Base-by-base conservation (phyloP, 352 stramenopile genomes). In the Elongisporangium senticosum region DNA sequence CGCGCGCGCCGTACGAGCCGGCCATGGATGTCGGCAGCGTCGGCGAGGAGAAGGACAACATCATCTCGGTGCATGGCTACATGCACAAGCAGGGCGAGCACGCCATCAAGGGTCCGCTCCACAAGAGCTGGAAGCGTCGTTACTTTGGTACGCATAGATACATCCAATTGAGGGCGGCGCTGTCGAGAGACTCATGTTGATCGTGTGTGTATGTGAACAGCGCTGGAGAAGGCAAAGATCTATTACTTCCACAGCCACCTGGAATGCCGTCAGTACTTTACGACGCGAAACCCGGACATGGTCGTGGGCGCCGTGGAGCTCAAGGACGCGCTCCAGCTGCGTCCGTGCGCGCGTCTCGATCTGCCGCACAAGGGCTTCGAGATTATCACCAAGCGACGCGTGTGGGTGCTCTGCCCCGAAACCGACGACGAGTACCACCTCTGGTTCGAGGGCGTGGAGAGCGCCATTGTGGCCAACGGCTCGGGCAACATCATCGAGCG, bases 331-430 rank as follows among this genome's bases (percentile, higher is more conserved):
- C 67, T 89, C 3, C 73, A 89, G 65, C 67, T 89, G n/a, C 73
- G 74, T 15, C 79, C 73, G 13, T 85, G 77, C 40, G 77, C 71
- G 49, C 79, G 79, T 19, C 56, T 89, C 0, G 79, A 89, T 63
- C 58, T 89, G 53, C 79, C 79, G 11, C 67, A 77, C 62, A 78
- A 79, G 54, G 86, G 86, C 4, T 89, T 93, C 51, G 83, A 90
- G 59, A 68, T 93, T 50, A 68, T 75, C 55, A 95, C 86, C 13
- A 89, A 90, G 69, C 86, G 80, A 51, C 86, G 86, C 49, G 77
- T 95, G 7, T 95, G 86, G 86, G 79, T 95, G 57, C 71, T 95
- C 2, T 95, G 86, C 65, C 86, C 86, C 10, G 86, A 93, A 61
- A 83, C 75, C 8, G 86, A 95, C 50, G 80, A 92, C 14, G 86